Evolutionary conservation across 768 basidiomycete genomes (phyloP), one percentile per base, ranked within the genome.

Genomic region (Tricholoma matsutake): DNA sequence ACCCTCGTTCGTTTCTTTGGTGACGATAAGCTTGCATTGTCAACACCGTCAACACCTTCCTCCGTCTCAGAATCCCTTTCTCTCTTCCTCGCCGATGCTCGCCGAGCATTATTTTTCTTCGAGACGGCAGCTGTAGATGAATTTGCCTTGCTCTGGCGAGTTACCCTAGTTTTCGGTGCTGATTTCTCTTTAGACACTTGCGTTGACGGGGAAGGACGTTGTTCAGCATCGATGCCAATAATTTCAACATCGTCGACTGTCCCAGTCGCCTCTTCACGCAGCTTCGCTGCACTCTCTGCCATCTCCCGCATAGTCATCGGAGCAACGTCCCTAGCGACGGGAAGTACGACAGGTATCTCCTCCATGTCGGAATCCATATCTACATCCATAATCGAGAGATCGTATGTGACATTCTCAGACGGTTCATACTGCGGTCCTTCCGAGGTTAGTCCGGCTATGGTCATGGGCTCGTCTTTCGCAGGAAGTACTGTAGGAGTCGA

Each of bases 241-340:
- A 25, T 49, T 54, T 65, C 62, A 34, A 37, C 62, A 22, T 39
- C 52, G n/a, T 56, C 47, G 6, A 20, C 43, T 14, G 35, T 29
- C 32, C 18, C 57, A 13, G 22, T 49, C 13, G 52, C 58, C 47
- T 55, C 35, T 54, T 58, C 51, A 56, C 32, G 68, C 61, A 51
- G 68, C 47, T 59, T 64, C 20, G 67, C 73, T 32, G 73, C 71
- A 54, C 76, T 80, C 61, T 85, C 85, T 10, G 86, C 87, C 61
- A 90, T 76, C 64, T 89, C 81, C 31, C 78, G 76, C 87, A 91
- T 86, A 16, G 86, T 85, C 72, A 82, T 88, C 13, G 86, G 83
- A 11, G 63, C 69, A 28, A 37, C 7, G 7, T 47, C 57, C 28
- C 59, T 25, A 18, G n/a, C 29, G 34, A 41, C 25, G 13, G 53